These are phyloP conservation scores for Fusarium sp. DNA, from an alignment of 2,329 filamentous ascomycete genomes.

Conservation along the genomic window DNA sequence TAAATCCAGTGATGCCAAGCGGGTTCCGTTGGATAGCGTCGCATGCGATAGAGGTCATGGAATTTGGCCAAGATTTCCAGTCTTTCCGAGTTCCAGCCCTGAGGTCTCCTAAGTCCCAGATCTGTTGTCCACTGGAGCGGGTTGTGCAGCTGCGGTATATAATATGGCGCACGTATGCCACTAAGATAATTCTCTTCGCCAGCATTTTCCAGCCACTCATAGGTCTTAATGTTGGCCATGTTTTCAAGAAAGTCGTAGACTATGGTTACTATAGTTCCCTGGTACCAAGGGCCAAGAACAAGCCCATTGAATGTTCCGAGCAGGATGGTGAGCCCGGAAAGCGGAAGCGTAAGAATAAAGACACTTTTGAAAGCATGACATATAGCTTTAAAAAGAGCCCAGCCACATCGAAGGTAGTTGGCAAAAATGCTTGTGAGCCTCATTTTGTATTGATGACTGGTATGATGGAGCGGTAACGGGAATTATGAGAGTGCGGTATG, in stretches of 20 bases:
- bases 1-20: slow-evolving; percentile 3
- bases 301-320: neutral
- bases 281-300: neutral
- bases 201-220: neutral
- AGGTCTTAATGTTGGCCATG: neutral
- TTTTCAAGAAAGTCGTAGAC: fast-evolving
- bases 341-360: neutral
- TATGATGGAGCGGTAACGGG: neutral
- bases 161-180: neutral
- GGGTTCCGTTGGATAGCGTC: neutral
- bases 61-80: neutral
- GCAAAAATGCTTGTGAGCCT: neutral
- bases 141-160: neutral
- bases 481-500: too few relatives aligned
- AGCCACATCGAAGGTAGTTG: neutral
- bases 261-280: fast-evolving
- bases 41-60: neutral
- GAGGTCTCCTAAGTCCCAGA: neutral
- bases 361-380: neutral
- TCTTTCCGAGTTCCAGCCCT: neutral
- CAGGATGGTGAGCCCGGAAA: neutral
- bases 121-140: neutral
- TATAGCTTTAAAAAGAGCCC: neutral
- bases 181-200: neutral
- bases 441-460: neutral